A percentile compares a stretch with the other conserved stretches of the same genome.
These are phyloP conservation scores for Neurospora intermedia DNA, from an alignment of 495 filamentous ascomycete species.

Conservation along the genomic window DNA sequence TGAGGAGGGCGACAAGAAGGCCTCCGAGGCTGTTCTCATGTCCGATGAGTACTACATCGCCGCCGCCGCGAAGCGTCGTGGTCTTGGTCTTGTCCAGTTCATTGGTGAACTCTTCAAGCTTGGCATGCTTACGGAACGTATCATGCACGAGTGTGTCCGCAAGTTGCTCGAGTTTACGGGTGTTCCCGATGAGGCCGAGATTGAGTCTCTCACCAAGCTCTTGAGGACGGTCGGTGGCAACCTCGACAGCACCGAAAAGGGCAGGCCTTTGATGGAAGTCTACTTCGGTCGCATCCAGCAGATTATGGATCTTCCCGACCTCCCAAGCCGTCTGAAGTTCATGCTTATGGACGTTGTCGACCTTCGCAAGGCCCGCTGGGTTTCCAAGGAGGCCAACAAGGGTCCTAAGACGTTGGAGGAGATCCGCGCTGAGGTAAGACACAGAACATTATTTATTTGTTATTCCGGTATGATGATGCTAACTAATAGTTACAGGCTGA, in stretches of 20 bases:
- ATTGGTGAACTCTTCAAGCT: conserved; percentile 99
- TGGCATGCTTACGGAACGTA: conserved; percentile 94
- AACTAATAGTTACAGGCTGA: conserved; percentile 32
- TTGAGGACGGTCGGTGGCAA: conserved; percentile 82
- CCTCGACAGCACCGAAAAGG: conserved; percentile 72
- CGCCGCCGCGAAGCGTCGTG: conserved; percentile 91
- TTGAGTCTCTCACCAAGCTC: conserved; percentile 88
- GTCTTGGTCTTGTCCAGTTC: conserved; percentile 96
- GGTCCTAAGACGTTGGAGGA: conserved; percentile 93
- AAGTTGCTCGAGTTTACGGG: conserved; percentile 94
- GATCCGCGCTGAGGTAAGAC: conserved; percentile 70
- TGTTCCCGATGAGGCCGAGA: conserved; percentile 85
- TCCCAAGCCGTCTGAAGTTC: conserved; percentile 82
- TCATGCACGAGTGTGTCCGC: conserved; percentile 99
- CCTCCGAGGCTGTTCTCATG: conserved; percentile 64
- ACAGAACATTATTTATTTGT: not conserved
- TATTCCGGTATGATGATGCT: conserved; percentile 5
- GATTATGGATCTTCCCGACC: conserved; percentile 62
- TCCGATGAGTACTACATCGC: conserved; percentile 96
- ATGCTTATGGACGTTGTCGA: conserved; percentile 96
- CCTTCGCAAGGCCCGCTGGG: conserved; percentile 63
- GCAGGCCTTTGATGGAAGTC: conserved; percentile 72
- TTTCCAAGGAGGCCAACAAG: conserved; percentile 78
- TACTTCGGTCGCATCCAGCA: conserved; percentile 82
- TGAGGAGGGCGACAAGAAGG: conserved; percentile 43